A percentile compares a stretch with the other conserved stretches of the same genome.
Conservation (phyloP, 805 yeast species). For the Schizosaccharomyces lindneri region DNA sequence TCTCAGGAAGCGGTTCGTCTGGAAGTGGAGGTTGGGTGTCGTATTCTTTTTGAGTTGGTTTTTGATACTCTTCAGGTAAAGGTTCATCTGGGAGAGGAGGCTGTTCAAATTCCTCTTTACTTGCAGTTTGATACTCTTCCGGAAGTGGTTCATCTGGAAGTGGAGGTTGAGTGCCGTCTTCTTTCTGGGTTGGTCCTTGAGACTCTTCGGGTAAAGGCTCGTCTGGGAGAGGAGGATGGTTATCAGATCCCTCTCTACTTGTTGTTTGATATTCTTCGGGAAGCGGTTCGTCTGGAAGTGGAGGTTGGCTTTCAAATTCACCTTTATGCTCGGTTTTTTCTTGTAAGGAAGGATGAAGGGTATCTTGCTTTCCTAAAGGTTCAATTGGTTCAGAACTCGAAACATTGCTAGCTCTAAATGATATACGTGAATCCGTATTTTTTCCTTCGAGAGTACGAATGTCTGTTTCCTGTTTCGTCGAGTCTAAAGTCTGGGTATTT, state of each 20-base stretch:
- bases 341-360: too few species aligned
- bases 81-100: neutral
- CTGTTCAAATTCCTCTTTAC: neutral
- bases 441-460: too few species aligned
- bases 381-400: too few species aligned
- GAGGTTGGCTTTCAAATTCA: neutral
- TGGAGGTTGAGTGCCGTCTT: neutral
- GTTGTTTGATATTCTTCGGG: neutral
- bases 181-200: too few species aligned
- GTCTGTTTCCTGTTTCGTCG: too few species aligned
- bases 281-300: neutral
- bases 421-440: too few species aligned
- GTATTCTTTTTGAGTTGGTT: too few species aligned
- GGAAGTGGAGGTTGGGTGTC: neutral
- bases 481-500: too few species aligned
- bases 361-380: too few species aligned
- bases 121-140: neutral
- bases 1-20: neutral
- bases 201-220: neutral
- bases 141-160: neutral
- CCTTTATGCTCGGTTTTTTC: too few species aligned
- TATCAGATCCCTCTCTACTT: neutral
- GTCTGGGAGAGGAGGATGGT: neutral
- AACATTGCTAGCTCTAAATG: too few species aligned
- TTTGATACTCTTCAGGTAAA: neutral